phyloP scores from a whole-genome alignment of 805 yeast genomes.

The Candida gorgasii region DNA sequence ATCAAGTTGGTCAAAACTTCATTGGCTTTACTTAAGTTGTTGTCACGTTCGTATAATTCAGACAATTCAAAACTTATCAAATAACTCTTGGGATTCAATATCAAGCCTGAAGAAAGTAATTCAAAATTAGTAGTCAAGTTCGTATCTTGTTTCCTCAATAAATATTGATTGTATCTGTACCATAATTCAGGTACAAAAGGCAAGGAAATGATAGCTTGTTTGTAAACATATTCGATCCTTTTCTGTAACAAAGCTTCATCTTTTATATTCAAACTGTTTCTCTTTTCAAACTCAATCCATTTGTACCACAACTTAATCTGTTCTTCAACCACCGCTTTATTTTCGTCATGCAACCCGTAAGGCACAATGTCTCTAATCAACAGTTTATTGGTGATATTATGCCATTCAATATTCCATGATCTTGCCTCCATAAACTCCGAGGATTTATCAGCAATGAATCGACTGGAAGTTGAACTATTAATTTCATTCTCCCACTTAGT shows the following conservation, averaged over 20 bases:
- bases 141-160: constrained; percentile 21
- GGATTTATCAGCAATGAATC: constrained; percentile 78
- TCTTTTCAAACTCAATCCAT: constrained; percentile 81
- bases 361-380: constrained; percentile 45
- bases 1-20: constrained; percentile 53
- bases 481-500: constrained; percentile 80
- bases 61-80: constrained; percentile 66
- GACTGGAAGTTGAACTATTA: constrained; percentile 76
- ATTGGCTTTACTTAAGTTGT: constrained; percentile 51
- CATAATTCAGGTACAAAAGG: constrained; percentile 74
- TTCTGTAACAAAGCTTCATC: constrained; percentile 46
- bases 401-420: constrained; percentile 71
- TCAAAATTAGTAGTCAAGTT: constrained; percentile 28
- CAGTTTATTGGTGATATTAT: constrained; percentile 51
- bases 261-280: constrained; percentile 63
- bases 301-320: constrained; percentile 62
- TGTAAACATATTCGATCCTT: constrained; percentile 71
- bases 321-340: constrained; percentile 21
- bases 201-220: constrained; percentile 62
- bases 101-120: constrained; percentile 53
- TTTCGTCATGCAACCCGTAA: constrained; percentile 20
- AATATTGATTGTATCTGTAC: constrained; percentile 55
- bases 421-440: constrained; percentile 87
- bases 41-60: constrained; percentile 65
- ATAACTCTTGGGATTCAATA: constrained; percentile 69